Evolutionary conservation across 2,329 filamentous ascomycete species (phyloP).

Genomic region (Pseudogymnoascus sp.): DNA sequence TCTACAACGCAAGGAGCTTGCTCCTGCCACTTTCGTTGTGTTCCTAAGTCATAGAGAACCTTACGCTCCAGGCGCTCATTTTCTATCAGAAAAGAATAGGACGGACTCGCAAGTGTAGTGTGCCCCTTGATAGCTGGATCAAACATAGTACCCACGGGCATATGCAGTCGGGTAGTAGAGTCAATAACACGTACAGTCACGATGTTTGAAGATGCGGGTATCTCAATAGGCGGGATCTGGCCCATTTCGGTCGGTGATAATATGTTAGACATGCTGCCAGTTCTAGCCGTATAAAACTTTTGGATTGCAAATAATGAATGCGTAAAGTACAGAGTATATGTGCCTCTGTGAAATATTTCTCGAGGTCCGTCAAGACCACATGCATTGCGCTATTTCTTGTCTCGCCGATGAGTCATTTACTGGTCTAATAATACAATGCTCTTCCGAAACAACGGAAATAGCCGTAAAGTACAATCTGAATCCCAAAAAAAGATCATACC

Average conservation of each 20-base stretch:
- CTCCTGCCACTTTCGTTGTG: constrained; percentile 23
- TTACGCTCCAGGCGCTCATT: constrained; percentile 19
- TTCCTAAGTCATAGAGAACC: constrained; percentile 22
- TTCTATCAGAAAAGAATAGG: constrained; percentile 21
- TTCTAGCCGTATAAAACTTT: neutral
- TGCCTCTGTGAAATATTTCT: neutral
- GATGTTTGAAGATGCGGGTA: neutral
- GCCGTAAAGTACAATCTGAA: too few species aligned
- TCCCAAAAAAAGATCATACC: too few species aligned
- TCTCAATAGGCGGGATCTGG: neutral
- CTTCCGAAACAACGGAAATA: neutral
- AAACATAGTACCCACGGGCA: neutral
- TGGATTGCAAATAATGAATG: neutral
- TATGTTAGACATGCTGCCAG: neutral
- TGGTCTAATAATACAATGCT: neutral
- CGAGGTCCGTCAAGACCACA: neutral
- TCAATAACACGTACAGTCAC: neutral
- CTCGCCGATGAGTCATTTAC: neutral
- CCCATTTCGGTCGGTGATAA: neutral
- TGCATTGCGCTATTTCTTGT: neutral
- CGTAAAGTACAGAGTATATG: neutral
- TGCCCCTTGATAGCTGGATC: neutral
- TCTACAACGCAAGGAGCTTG: constrained; percentile 13
- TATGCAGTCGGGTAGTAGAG: neutral
- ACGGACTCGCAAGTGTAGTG: constrained; percentile 9